Percentiles rank a stretch among this genome's conserved stretches.
These are phyloP conservation scores for Metschnikowia kunwiensis DNA, from an alignment of 805 yeast species.

Conservation along the genomic window DNA sequence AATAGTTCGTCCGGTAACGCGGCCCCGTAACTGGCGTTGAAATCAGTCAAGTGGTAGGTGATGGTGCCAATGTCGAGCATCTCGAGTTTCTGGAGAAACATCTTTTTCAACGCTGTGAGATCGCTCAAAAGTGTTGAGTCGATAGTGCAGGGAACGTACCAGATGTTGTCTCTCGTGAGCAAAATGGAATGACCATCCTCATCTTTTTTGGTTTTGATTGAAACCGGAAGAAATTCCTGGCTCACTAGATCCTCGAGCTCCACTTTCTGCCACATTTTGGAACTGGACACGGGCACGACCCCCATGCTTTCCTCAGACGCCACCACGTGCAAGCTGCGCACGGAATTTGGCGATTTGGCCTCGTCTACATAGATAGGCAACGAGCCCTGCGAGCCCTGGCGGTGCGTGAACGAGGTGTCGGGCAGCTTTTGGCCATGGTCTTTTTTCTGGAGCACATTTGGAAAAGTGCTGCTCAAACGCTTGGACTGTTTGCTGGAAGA, in stretches of 20 bases:
- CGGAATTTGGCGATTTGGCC: conserved; percentile 13
- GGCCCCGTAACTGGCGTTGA: conserved; percentile 56
- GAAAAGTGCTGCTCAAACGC: conserved; percentile 9
- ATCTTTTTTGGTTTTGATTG: conserved; percentile 4
- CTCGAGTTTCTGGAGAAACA: conserved; percentile 37
- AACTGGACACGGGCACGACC: neutral
- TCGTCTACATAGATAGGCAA: neutral
- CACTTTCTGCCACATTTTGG: conserved; percentile 1
- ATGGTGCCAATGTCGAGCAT: conserved; percentile 31
- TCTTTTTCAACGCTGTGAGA: conserved; percentile 35
- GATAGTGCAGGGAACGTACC: conserved; percentile 49
- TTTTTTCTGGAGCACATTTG: conserved; percentile 5
- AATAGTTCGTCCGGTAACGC: conserved; percentile 51
- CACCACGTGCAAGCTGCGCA: conserved; percentile 8
- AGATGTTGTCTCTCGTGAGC: conserved; percentile 60
- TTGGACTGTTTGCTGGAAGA: conserved; percentile 3
- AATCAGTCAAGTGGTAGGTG: conserved; percentile 64
- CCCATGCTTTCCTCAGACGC: conserved; percentile 5
- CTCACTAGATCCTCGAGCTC: conserved; percentile 9
- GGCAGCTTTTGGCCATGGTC: neutral
- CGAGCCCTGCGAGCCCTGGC: conserved; percentile 3
- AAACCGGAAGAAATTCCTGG: conserved; percentile 12
- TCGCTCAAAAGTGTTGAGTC: conserved; percentile 16
- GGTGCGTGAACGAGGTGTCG: neutral
- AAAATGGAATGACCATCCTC: conserved; percentile 38